Base-by-base conservation (phyloP, 371 early-diverging fungal species). In the Umbelopsis sp. region DNA sequence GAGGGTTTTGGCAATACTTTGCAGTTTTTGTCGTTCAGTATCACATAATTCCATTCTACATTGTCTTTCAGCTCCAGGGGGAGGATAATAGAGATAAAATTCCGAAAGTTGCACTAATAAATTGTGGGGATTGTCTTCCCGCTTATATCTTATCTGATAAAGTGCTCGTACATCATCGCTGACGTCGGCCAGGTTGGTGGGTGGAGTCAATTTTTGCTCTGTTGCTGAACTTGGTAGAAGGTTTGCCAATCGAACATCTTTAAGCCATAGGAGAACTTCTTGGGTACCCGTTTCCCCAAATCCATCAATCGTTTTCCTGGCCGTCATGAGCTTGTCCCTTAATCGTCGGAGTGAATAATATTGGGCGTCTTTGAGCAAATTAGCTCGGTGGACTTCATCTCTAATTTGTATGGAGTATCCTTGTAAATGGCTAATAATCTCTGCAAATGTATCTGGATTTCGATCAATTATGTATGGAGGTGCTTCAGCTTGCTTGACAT, bases 371-470 rank as follows among this genome's bases (percentile, higher is more conserved):
- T 81, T 86, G 24, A 89, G 71, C 32, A 89, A 65, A 63, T 89
- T 89, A 52, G 77, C 80, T 63, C 87, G 79, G 65, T 89, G 89
- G n/a, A 82, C 74, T 67, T 84, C 87, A 69, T 87, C 87, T 46
- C 80, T 76, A 66, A 89, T 83, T 41, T 76, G 74, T 44, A 89
- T 80, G 1, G 85, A 84, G 51, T 89, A 89, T 11, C 89, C 89
- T 50, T 85, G 84, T 9, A 89, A 72, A 74, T 86, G 85, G 12
- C 75, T 74, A n/a, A 89, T 53, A 51, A 89, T 84, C 20, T 88
- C 88, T 50, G 73, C 77, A 79, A 89, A 89, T 8, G 83, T 77
- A 37, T 89, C 87, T 2, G 89, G 88, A 38, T 84, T 83, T 62
- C 87, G 78, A 65, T 86, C 85, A 70, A 89, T 82, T 53, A 80